These are phyloP conservation scores for Sutorius australiensis DNA, from an alignment of 768 basidiomycete genomes.

Conservation along the genomic window DNA sequence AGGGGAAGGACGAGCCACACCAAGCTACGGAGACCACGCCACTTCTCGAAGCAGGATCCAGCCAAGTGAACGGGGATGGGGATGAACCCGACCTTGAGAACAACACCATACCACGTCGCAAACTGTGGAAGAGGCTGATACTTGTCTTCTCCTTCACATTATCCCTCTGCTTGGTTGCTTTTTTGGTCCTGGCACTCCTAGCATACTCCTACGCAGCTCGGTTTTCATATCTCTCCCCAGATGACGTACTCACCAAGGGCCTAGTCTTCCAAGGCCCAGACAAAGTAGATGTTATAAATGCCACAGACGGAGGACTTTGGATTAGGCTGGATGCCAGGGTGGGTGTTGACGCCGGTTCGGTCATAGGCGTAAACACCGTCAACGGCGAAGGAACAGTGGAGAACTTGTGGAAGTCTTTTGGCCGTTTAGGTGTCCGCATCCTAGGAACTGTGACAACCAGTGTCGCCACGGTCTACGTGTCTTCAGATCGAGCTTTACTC, in stretches of 20 bases:
- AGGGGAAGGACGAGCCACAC: constrained; percentile 21
- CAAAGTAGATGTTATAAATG: constrained; percentile 56
- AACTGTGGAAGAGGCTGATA: constrained; percentile 33
- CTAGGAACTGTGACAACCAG: constrained; percentile 56
- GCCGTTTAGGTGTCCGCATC: constrained; percentile 59
- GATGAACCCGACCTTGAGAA: constrained; percentile 23
- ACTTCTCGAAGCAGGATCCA: constrained; percentile 25
- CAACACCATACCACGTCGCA: constrained; percentile 19
- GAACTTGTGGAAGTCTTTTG: constrained; percentile 61
- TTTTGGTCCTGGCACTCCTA: constrained; percentile 46
- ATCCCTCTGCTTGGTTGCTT: constrained; percentile 42
- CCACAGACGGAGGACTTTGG: constrained; percentile 61
- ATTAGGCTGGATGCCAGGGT: constrained; percentile 52
- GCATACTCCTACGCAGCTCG: constrained; percentile 65
- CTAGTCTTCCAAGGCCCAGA: constrained; percentile 60
- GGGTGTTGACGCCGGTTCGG: constrained; percentile 64
- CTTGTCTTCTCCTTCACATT: constrained; percentile 59
- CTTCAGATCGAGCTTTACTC: constrained; percentile 41
- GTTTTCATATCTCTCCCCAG: constrained; percentile 49
- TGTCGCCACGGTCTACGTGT: constrained; percentile 48
- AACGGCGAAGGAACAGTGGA: constrained; percentile 41
- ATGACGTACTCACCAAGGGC: constrained; percentile 54
- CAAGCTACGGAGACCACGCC: constrained; percentile 30
- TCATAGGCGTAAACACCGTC: constrained; percentile 51
- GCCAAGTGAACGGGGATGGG: constrained; percentile 17